These are phyloP conservation scores for Neopestalotiopsis sp. DNA, from an alignment of 2,329 filamentous ascomycete species.

Conservation along the genomic window DNA sequence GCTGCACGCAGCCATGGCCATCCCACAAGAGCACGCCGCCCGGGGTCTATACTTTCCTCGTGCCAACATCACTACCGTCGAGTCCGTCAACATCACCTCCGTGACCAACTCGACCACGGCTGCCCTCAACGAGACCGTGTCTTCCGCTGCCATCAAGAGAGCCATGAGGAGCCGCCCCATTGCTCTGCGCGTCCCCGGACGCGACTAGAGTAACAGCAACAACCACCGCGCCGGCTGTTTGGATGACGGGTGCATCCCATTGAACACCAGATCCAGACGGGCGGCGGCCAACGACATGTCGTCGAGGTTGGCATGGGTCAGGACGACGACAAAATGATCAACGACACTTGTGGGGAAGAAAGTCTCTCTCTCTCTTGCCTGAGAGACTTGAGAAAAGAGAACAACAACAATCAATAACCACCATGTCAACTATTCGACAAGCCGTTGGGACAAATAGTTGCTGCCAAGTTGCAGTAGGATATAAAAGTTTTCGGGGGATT, in stretches of 20 bases:
- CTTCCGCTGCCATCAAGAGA: not conserved
- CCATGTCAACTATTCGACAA: not conserved
- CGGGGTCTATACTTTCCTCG: not conserved
- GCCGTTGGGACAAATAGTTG: not conserved
- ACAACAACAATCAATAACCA: not conserved
- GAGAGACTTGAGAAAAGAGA: no score
- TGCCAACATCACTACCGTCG: constrained; percentile 4
- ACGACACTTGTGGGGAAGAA: no score
- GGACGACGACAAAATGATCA: no score
- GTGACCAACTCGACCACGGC: not conserved
- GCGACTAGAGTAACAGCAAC: not conserved
- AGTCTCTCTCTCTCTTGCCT: no score
- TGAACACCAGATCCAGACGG: no score
- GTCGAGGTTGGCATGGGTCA: no score
- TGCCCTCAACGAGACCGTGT: not conserved
- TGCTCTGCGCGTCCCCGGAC: constrained; percentile 6
- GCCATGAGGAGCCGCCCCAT: constrained; percentile 3
- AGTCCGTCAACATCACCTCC: not conserved
- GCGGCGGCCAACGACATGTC: no score
- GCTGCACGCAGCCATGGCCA: constrained; percentile 1
- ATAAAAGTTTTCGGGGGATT: not conserved
- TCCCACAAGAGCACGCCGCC: constrained; percentile 2
- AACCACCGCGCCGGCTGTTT: not conserved
- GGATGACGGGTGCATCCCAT: no score
- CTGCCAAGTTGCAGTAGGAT: not conserved